phyloP scores from a whole-genome alignment of 129 eudicot species.

The Helichrysum umbraculigerum region DNA sequence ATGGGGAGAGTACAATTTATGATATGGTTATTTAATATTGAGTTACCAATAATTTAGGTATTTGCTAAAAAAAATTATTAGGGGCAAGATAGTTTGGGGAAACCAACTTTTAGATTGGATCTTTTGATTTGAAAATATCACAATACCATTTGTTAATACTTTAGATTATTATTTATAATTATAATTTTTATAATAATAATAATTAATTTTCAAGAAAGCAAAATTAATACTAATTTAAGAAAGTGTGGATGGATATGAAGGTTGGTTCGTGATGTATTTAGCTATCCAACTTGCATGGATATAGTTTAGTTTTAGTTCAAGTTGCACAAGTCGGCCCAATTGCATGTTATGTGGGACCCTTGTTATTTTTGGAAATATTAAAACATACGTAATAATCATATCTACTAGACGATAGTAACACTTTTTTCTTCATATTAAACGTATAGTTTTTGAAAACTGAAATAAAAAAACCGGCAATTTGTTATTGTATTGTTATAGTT shows the following conservation, averaged over 20 bases:
- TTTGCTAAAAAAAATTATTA: not conserved
- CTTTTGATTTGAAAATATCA: not conserved
- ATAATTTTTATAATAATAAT: not conserved
- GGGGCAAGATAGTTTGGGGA: not conserved
- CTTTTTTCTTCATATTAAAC: no score
- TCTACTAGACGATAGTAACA: not conserved
- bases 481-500: no score
- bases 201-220: not conserved
- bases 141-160: not conserved
- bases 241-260: constrained; percentile 22
- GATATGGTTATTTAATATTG: not conserved
- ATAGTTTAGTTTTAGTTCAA: constrained; percentile 36
- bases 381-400: constrained; percentile 19
- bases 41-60: constrained; percentile 20
- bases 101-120: constrained; percentile 24
- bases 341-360: constrained; percentile 27
- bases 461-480: no score
- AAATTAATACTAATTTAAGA: constrained; percentile 18
- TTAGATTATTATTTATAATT: not conserved
- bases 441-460: no score
- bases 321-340: constrained; percentile 37
- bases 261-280: constrained; percentile 24
- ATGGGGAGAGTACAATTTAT: no score
- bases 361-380: constrained; percentile 27
- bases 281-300: constrained; percentile 36